Base-by-base conservation (phyloP, 768 basidiomycete species). In the Sarcodon aspratus region DNA sequence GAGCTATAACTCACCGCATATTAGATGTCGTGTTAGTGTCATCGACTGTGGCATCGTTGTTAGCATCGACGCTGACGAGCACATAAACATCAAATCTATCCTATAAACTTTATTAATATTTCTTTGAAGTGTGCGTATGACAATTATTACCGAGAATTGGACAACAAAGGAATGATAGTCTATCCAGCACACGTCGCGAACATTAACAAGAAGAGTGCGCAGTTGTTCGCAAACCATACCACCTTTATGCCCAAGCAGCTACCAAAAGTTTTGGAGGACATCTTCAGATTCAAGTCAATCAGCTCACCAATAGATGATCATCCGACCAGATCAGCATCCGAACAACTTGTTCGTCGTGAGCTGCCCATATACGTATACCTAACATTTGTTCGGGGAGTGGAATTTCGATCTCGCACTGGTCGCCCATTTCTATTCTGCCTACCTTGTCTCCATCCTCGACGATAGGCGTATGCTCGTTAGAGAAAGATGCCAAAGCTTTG, bases 401-500 rank as follows among this genome's bases (percentile, higher is more conserved):
- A 15, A 73, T 12, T 15, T 61, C 54, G 9, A 67, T 47, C 44
- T 66, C 61, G 7, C 55, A 37, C 11, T 61, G 61, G 3, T 68
- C 61, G 15, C 65, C 69, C 7, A 69, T 54, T 32, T 53, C 52
- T 33, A 69, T 51, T 34, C 65, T 65, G 44, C 59, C 63, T 4
- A 36, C 45, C n/a, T 10, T 48, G 33, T 49, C 52, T 52, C 42
- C 56, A 53, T 52, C 56, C 32, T 42, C 50, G 51, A 49, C 63
- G 55, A 33, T 59, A 36, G 52, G 36, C 3, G 75, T 46, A 47
- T 69, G 66, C 32, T 83, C 82, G 0, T 68, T 56, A n/a, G 77
- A 75, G n/a, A 59, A 68, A 27, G 65, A 65, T 48, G 69, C 68
- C 11, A 76, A 68, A 1, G 69, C 65, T 58, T 79, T 87, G 68